Percentiles rank a stretch among this genome's conserved stretches.
Evolutionary conservation across 2,329 filamentous ascomycete species (phyloP).

Genomic region (Hypoxylon rubiginosum): DNA sequence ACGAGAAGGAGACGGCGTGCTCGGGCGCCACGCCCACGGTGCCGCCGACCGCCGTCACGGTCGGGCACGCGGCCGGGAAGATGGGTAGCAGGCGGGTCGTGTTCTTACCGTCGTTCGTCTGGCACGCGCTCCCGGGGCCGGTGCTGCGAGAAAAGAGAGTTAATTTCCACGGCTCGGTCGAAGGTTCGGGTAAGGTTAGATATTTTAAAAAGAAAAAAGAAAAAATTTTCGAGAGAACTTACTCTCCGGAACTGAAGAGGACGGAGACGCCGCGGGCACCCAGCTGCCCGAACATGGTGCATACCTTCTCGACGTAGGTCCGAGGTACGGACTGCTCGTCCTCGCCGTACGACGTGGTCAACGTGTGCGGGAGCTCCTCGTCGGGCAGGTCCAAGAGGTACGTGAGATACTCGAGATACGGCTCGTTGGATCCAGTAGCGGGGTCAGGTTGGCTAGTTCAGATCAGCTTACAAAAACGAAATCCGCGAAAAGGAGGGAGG

Average conservation of each 20-base stretch:
- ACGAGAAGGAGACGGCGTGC: conserved; percentile 65
- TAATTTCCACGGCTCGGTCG: conserved; percentile 11
- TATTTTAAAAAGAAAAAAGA: too few species aligned
- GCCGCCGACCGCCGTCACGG: conserved; percentile 71
- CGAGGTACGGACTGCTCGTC: conserved; percentile 48
- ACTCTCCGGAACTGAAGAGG: conserved; percentile 50
- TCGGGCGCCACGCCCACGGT: conserved; percentile 66
- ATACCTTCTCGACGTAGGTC: conserved; percentile 47
- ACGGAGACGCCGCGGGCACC: conserved; percentile 48
- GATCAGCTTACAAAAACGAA: conserved; percentile 21
- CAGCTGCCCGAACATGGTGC: conserved; percentile 47
- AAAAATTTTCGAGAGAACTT: too few species aligned
- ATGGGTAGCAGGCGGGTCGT: conserved; percentile 64
- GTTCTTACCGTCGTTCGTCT: conserved; percentile 68
- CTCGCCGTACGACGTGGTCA: conserved; percentile 46
- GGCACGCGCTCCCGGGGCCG: conserved; percentile 56
- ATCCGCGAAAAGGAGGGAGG: conserved; percentile 2
- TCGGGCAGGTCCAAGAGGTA: conserved; percentile 45
- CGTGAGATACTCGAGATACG: conserved; percentile 49
- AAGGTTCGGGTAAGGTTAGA: neutral
- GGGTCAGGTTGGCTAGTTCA: conserved; percentile 43
- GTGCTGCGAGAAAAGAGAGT: conserved; percentile 29
- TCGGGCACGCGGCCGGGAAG: conserved; percentile 70
- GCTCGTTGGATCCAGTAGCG: conserved; percentile 36
- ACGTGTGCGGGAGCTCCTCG: conserved; percentile 47